Evolutionary conservation across 257 asterid species (phyloP).

Genomic region (Avicennia marina): DNA sequence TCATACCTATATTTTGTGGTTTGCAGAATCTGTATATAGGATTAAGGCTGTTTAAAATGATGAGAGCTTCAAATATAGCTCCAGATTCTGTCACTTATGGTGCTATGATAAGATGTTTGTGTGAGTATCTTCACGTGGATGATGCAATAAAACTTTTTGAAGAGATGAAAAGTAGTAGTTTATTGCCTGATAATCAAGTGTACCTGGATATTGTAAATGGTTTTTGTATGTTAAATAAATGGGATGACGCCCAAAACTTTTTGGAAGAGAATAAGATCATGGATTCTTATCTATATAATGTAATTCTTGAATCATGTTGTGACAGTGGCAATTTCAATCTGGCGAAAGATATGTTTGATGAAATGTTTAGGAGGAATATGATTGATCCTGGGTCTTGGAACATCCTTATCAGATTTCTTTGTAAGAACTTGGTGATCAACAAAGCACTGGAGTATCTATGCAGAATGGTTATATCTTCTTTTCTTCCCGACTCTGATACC

Average conservation of each 20-base stretch:
- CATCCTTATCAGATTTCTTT: slow-evolving; percentile 44
- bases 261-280: slow-evolving; percentile 40
- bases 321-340: slow-evolving; percentile 28
- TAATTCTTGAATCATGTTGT: slow-evolving; percentile 55
- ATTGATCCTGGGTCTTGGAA: slow-evolving; percentile 60
- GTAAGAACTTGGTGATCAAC: slow-evolving; percentile 38
- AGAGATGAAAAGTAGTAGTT: slow-evolving; percentile 49
- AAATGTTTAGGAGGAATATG: slow-evolving; percentile 39
- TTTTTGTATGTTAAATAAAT: slow-evolving; percentile 45
- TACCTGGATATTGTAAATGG: slow-evolving; percentile 39
- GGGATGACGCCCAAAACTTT: slow-evolving; percentile 40
- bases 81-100: slow-evolving; percentile 44
- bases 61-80: slow-evolving; percentile 47
- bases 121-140: slow-evolving; percentile 50
- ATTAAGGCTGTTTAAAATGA: slow-evolving; percentile 40
- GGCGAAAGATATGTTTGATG: slow-evolving; percentile 41
- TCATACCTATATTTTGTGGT: slow-evolving; percentile 54
- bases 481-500: slow-evolving; percentile 41
- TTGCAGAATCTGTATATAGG: slow-evolving; percentile 42
- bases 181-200: slow-evolving; percentile 37
- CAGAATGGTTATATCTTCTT: slow-evolving; percentile 57
- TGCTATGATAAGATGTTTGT: slow-evolving; percentile 52
- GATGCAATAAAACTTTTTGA: slow-evolving; percentile 51
- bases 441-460: slow-evolving; percentile 55
- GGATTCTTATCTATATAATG: slow-evolving; percentile 40